phyloP scores from a whole-genome alignment of 805 yeast species.

The Teunomyces funiuensis region DNA sequence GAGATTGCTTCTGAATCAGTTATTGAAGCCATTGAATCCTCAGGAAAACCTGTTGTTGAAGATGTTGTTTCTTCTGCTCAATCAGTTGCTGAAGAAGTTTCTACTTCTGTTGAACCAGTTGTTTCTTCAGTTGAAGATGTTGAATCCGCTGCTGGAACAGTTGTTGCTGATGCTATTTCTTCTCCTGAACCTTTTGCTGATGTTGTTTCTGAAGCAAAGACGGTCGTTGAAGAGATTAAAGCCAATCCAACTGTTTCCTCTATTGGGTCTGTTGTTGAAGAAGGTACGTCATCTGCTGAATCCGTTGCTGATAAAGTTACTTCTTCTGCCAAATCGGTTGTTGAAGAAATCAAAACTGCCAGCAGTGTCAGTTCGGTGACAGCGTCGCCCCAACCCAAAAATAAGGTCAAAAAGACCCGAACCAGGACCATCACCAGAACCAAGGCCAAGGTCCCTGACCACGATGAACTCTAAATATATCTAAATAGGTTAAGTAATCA shows the following conservation, averaged over 20 bases:
- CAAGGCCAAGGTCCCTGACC: slow-evolving; percentile 1
- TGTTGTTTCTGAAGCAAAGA: no score
- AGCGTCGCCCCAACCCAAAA: background rate
- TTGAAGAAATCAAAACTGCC: slow-evolving; percentile 1
- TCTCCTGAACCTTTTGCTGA: background rate
- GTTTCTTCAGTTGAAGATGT: background rate
- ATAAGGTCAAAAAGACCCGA: background rate
- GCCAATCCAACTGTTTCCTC: no score
- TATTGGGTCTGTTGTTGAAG: no score
- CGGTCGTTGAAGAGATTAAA: no score
- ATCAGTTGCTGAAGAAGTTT: background rate
- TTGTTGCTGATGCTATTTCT: background rate
- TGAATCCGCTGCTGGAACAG: slow-evolving; percentile 7
- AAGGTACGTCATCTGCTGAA: slow-evolving; percentile 2
- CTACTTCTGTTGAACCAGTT: background rate
- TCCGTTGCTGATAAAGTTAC: no score
- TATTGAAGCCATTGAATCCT: slow-evolving; percentile 5
- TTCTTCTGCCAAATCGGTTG: background rate
- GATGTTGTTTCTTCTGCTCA: slow-evolving; percentile 5
- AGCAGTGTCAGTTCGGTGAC: background rate
- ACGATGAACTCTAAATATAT: slow-evolving; percentile 4
- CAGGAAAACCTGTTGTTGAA: slow-evolving; percentile 9
- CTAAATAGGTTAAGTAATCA: background rate
- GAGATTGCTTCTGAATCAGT: slow-evolving; percentile 12
- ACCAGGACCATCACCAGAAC: background rate